phyloP scores from a whole-genome alignment of 768 basidiomycete species.

The Pleurotus pulmonarius region DNA sequence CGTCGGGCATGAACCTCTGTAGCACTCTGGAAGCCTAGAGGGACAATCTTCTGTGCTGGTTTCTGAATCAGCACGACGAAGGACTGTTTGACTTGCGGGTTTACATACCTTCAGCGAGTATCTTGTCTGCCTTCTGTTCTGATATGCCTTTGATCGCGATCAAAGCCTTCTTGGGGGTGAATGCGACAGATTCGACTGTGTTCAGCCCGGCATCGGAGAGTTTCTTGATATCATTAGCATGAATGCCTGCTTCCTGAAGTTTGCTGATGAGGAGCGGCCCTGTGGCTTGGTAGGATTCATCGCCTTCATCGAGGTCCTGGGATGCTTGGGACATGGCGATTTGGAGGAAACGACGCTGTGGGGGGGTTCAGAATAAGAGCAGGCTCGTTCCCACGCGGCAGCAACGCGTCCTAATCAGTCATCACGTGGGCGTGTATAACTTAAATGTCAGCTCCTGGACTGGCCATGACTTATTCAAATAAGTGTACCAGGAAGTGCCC shows the following conservation, averaged over 20 bases:
- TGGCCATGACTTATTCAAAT: too few relatives aligned
- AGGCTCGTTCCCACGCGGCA: constrained; percentile 7
- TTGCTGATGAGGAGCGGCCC: constrained; percentile 87
- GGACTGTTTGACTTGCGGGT: too few relatives aligned
- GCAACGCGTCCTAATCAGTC: not conserved
- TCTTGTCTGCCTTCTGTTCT: constrained; percentile 96
- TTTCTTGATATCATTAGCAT: constrained; percentile 91
- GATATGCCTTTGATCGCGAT: constrained; percentile 94
- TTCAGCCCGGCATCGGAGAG: constrained; percentile 87
- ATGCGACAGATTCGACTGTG: constrained; percentile 94
- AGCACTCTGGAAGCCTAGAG: constrained; percentile 96
- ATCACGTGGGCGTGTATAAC: not conserved
- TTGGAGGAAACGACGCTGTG: not conserved
- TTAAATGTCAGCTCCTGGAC: too few relatives aligned
- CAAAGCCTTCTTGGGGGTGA: constrained; percentile 91
- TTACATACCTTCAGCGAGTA: constrained; percentile 77
- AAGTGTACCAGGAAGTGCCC: too few relatives aligned
- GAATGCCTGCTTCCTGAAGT: constrained; percentile 85
- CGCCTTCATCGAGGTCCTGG: constrained; percentile 33
- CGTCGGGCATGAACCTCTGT: constrained; percentile 95
- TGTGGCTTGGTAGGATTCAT: constrained; percentile 54
- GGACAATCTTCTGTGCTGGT: constrained; percentile 90
- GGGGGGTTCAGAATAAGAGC: not conserved
- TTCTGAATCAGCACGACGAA: too few relatives aligned
- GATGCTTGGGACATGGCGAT: constrained; percentile 54